Conservation (phyloP, 805 yeast species). For the Suhomyces prunicola region DNA sequence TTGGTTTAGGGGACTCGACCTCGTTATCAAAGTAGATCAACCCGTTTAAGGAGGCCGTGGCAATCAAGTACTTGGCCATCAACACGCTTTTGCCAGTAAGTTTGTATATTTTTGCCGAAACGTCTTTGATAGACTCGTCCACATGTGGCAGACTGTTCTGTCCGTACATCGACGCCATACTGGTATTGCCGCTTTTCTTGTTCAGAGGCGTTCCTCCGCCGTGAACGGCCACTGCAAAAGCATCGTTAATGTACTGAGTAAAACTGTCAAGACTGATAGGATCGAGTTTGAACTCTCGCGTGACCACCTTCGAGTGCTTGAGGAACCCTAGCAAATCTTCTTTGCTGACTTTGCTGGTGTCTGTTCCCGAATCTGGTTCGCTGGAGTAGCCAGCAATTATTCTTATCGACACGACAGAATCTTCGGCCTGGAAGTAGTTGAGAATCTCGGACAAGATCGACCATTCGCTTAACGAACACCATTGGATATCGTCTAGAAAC, state of each 20-base stretch:
- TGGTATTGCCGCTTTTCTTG: not conserved
- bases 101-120: not conserved
- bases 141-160: not conserved
- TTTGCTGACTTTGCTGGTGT: not conserved
- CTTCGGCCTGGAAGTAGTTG: conserved; percentile 12
- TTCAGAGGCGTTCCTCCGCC: not conserved
- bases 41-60: not conserved
- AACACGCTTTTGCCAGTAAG: not conserved
- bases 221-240: not conserved
- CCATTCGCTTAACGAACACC: conserved; percentile 36
- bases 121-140: not conserved
- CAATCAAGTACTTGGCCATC: not conserved
- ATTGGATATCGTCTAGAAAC: conserved; percentile 46
- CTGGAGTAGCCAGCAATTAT: conserved; percentile 7
- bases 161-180: conserved; percentile 2
- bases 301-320: not conserved
- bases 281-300: not conserved
- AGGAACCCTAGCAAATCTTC: conserved; percentile 3
- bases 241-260: not conserved
- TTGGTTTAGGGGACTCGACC: too few species aligned
- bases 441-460: conserved; percentile 26
- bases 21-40: not conserved
- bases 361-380: not conserved
- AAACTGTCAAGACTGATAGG: not conserved
- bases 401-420: conserved; percentile 7